Percentiles rank a stretch among this genome's conserved stretches.
Conservation (phyloP, 2,329 filamentous ascomycete genomes). For the Cordyceps javanica region DNA sequence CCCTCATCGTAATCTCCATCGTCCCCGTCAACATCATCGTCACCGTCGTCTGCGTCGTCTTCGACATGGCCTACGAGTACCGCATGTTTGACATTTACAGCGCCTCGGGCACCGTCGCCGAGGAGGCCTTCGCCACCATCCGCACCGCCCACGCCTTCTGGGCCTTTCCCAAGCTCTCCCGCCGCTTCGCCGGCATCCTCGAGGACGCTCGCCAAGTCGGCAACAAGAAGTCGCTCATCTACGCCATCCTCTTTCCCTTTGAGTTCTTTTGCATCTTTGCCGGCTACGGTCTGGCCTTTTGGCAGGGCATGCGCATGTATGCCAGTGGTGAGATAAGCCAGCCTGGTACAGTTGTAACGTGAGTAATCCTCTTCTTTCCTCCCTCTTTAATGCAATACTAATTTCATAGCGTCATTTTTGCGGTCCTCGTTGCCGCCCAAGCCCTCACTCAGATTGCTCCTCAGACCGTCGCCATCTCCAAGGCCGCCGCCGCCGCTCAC, state of each 20-base stretch:
- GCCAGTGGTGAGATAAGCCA: conserved; percentile 36
- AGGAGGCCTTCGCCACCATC: conserved; percentile 43
- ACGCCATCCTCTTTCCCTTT: conserved; percentile 36
- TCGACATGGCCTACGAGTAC: conserved; percentile 37
- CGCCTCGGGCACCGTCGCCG: conserved; percentile 37
- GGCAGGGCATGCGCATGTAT: conserved; percentile 45
- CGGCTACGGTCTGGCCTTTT: conserved; percentile 44
- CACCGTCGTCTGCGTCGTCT: conserved; percentile 29
- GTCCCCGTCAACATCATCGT: conserved; percentile 38
- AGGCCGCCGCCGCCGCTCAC: conserved; percentile 39
- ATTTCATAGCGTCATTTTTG: conserved; percentile 37
- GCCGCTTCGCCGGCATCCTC: conserved; percentile 37
- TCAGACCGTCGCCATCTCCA: conserved; percentile 38
- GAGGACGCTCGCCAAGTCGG: conserved; percentile 33
- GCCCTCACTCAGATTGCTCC: conserved; percentile 42
- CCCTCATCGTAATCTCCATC: conserved; percentile 38
- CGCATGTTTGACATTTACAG: conserved; percentile 38
- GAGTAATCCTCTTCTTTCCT: conserved; percentile 16
- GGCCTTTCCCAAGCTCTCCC: conserved; percentile 36
- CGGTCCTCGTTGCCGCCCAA: conserved; percentile 40
- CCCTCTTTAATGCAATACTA: not conserved
- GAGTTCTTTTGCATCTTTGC: conserved; percentile 44
- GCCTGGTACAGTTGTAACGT: conserved; percentile 43
- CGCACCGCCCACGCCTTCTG: conserved; percentile 46
- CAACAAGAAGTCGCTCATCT: conserved; percentile 36